These are phyloP conservation scores for Amniculicola lignicola DNA, from an alignment of 495 filamentous ascomycete species.

Conservation along the genomic window DNA sequence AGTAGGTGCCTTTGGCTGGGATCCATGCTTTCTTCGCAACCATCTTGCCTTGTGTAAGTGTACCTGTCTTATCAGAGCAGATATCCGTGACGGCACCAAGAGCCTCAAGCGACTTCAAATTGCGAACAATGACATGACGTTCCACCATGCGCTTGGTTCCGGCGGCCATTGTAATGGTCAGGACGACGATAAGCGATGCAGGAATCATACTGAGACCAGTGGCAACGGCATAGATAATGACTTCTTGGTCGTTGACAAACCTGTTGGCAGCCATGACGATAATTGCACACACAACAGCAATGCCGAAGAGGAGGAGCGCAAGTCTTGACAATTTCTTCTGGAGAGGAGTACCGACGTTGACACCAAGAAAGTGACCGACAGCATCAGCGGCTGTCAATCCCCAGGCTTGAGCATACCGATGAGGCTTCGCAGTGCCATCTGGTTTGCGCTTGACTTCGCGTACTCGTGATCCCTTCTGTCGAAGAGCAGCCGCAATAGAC, in stretches of 20 bases:
- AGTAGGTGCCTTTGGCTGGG: slow-evolving; percentile 40
- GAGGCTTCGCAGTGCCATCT: slow-evolving; percentile 44
- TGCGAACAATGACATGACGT: slow-evolving; percentile 67
- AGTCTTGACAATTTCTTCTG: slow-evolving; percentile 71
- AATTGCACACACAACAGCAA: slow-evolving; percentile 68
- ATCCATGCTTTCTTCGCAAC: slow-evolving; percentile 55
- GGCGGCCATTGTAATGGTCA: slow-evolving; percentile 75
- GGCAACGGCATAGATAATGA: slow-evolving; percentile 65
- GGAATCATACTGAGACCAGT: slow-evolving; percentile 57
- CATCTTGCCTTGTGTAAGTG: slow-evolving; percentile 67
- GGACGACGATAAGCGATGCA: slow-evolving; percentile 68
- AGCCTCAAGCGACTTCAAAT: slow-evolving; percentile 62
- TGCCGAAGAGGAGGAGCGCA: slow-evolving; percentile 63
- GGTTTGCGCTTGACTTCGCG: slow-evolving; percentile 42
- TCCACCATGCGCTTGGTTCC: slow-evolving; percentile 72
- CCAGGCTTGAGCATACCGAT: slow-evolving; percentile 67
- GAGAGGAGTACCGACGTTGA: slow-evolving; percentile 58
- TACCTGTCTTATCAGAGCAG: slow-evolving; percentile 67
- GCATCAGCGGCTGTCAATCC: slow-evolving; percentile 63
- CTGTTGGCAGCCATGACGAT: slow-evolving; percentile 65
- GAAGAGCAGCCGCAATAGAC: slow-evolving; percentile 58
- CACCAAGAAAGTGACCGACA: slow-evolving; percentile 55
- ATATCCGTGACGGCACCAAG: slow-evolving; percentile 53
- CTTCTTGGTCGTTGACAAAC: slow-evolving; percentile 59
- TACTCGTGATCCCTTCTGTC: slow-evolving; percentile 44